phyloP scores from a whole-genome alignment of 192 early-diverging fungal species.

The Mortierella hygrophila region DNA sequence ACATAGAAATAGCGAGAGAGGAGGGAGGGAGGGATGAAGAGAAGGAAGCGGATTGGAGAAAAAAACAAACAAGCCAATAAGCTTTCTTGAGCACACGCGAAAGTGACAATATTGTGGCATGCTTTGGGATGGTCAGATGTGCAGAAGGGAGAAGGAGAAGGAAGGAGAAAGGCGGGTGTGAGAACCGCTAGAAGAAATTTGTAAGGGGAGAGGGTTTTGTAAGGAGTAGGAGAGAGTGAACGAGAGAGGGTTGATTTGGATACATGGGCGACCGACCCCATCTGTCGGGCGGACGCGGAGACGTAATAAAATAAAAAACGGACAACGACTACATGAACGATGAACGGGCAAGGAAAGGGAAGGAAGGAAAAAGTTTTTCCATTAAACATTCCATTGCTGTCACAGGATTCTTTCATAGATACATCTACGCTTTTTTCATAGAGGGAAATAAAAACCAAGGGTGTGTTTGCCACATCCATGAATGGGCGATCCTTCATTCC shows the following conservation, averaged over 20 bases:
- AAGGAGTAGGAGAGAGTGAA: no score
- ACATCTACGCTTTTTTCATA: not conserved
- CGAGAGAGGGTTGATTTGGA: not conserved
- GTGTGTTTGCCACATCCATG: not conserved
- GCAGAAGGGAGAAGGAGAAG: not conserved
- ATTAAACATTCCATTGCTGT: not conserved
- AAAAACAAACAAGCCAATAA: no score
- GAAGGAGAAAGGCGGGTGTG: not conserved
- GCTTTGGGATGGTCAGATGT: no score
- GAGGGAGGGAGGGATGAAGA: not conserved
- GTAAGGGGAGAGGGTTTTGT: no score
- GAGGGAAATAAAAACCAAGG: not conserved
- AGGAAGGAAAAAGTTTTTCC: not conserved
- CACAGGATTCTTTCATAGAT: not conserved
- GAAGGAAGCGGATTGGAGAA: not conserved
- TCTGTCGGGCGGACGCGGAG: not conserved
- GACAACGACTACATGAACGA: not conserved
- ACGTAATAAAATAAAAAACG: not conserved
- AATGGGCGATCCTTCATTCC: not conserved
- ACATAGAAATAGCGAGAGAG: not conserved
- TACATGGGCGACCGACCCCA: not conserved
- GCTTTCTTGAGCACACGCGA: no score
- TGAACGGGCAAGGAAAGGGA: not conserved
- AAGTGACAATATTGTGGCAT: no score
- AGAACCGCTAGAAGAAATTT: no score